Evolutionary conservation across 208 protist genomes (phyloP), one percentile per base, ranked within the genome.

Genomic region (Naegleria fowleri): DNA sequence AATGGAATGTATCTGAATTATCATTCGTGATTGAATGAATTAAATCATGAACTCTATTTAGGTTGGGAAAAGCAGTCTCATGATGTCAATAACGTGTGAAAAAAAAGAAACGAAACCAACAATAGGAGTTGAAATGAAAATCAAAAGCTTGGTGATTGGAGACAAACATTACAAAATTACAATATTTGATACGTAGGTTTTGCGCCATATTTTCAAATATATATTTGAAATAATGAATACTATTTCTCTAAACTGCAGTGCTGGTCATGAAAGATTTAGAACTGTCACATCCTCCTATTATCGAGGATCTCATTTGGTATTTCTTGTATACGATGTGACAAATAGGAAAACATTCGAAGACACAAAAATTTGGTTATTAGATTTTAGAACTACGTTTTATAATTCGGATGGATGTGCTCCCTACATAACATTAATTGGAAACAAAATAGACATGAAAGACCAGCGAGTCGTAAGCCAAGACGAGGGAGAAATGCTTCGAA

Each of bases 301-400:
- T 76, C 19, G 88, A 55, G 88, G 48, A 36, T 39, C 88, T 40
- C 51, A 90, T 58, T 59, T 33, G 43, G 22, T 88, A 19, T 48
- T 92, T 36, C 5, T 92, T n/a, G 79, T 91, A 22, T 93, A 86
- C 90, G 92, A 93, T 86, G 55, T 92, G 33, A 92, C 76, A 43
- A 59, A 85, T 38, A n/a, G 39, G 22, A 13, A 86, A 43, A 40
- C 85, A 11, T 93, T 92, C 67, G 40, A 92, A 16, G 83, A 91
- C 36, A 43, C 87, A 19, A 52, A 83, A 13, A 40, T 16, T 9
- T 92, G 91, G 91, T 22, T 93, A 22, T 0, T 90, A 38, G 84
- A 88, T n/a, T 48, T 88, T 88, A 6, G 36, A 39, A 48, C 19
- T n/a, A 36, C 41, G 38, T 58, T 16, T 25, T 16, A 19, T 4